Conservation (phyloP, 1,284 basidiomycete species). For the Tylopilus orsonianus region DNA sequence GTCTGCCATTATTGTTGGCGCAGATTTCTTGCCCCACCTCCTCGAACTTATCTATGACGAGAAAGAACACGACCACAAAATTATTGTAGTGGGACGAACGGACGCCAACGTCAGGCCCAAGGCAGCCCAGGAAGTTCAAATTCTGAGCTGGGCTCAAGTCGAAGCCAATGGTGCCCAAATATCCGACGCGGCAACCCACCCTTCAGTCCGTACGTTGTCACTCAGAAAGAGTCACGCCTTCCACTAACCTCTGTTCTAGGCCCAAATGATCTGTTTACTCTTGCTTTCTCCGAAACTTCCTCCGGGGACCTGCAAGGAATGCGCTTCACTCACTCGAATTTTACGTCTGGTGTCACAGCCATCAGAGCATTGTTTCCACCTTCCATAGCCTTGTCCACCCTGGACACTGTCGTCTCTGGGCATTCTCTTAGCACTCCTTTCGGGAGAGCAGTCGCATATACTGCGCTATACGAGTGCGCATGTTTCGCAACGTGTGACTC, state of each 20-base stretch:
- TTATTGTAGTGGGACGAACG: slow-evolving; percentile 67
- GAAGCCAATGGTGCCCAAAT: slow-evolving; percentile 57
- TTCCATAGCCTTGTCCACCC: slow-evolving; percentile 56
- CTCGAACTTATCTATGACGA: slow-evolving; percentile 68
- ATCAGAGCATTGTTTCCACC: slow-evolving; percentile 64
- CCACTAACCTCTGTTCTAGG: slow-evolving; percentile 38
- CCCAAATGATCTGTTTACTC: slow-evolving; percentile 60
- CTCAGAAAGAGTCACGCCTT: neutral
- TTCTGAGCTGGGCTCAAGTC: slow-evolving; percentile 62
- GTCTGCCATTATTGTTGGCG: slow-evolving; percentile 66
- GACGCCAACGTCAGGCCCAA: slow-evolving; percentile 42
- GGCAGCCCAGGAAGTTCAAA: slow-evolving; percentile 47
- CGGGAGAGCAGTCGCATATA: slow-evolving; percentile 71
- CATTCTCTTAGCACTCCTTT: slow-evolving; percentile 69
- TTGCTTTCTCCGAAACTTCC: slow-evolving; percentile 58
- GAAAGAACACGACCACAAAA: slow-evolving; percentile 50
- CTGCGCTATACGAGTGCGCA: slow-evolving; percentile 70
- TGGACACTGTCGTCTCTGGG: slow-evolving; percentile 74
- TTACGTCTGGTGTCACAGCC: slow-evolving; percentile 78
- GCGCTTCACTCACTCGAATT: slow-evolving; percentile 72
- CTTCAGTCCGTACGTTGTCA: slow-evolving; percentile 24
- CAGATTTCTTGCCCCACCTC: slow-evolving; percentile 58
- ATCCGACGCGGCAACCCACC: slow-evolving; percentile 17
- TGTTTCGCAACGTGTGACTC: slow-evolving; percentile 66
- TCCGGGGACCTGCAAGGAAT: slow-evolving; percentile 56